Conservation (phyloP, 305 asterid species). For the Solanum hybrid region DNA sequence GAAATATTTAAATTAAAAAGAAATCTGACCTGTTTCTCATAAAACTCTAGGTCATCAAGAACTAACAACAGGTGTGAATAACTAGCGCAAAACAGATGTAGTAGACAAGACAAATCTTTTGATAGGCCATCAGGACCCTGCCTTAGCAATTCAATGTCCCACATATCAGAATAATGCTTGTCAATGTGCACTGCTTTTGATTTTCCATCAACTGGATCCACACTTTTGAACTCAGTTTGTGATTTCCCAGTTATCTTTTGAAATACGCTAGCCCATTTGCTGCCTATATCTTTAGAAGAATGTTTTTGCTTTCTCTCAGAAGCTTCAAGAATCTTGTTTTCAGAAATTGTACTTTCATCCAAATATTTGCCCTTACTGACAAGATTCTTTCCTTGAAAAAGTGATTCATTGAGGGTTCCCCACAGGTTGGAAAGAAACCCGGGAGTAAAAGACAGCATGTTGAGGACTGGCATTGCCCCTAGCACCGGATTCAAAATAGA, state of each 20-base stretch:
- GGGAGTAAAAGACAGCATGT: slow-evolving; percentile 87
- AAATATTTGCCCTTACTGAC: slow-evolving; percentile 14
- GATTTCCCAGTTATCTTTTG: slow-evolving; percentile 63
- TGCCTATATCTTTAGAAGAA: slow-evolving; percentile 52
- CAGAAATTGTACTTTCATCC: slow-evolving; percentile 22
- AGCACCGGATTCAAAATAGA: slow-evolving; percentile 54
- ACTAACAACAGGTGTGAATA: slow-evolving; percentile 84
- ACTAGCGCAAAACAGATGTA: slow-evolving; percentile 77
- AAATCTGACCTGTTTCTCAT: slow-evolving; percentile 77
- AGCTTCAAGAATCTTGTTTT: slow-evolving; percentile 29
- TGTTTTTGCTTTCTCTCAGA: slow-evolving; percentile 46
- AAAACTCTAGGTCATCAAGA: slow-evolving; percentile 89
- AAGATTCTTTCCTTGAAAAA: slow-evolving; percentile 36
- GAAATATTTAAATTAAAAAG: background rate
- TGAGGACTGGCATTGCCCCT: slow-evolving; percentile 80
- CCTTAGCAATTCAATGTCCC: slow-evolving; percentile 70
- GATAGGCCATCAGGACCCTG: slow-evolving; percentile 75
- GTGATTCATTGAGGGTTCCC: slow-evolving; percentile 55
- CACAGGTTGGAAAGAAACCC: slow-evolving; percentile 74
- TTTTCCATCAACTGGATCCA: slow-evolving; percentile 20
- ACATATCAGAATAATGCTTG: slow-evolving; percentile 47
- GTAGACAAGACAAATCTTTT: slow-evolving; percentile 55
- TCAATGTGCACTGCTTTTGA: slow-evolving; percentile 26
- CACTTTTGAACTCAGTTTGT: slow-evolving; percentile 30
- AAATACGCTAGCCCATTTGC: slow-evolving; percentile 65